Evolutionary conservation across 805 yeast genomes (phyloP), one percentile per base, ranked within the genome.

Genomic region (Starmerella sirachaensis): DNA sequence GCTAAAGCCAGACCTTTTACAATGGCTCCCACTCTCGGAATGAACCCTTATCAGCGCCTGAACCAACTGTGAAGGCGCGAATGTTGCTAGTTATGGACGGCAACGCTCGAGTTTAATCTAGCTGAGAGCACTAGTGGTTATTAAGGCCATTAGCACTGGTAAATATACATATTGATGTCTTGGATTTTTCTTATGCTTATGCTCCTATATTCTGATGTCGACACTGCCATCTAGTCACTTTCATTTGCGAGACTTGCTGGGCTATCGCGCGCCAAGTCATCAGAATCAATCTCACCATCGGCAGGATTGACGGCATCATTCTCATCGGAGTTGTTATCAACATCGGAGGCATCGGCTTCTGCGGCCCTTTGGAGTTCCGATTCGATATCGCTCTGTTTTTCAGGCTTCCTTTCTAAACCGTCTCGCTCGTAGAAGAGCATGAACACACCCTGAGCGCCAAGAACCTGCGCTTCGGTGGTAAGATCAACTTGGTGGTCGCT

Each of bases 401-500:
- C 36, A 2, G 43, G 35, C 4, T 34, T 34, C 14, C 19, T 26
- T 1, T 45, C 33, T 3, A 37, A 43, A 12, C 46, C 45, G n/a
- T 33, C 35, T 21, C 40, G 38, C 55, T 86, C 96, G 56, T 88
- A 88, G 53, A 88, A 88, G 49, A 88, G 58, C 94, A 88, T 83
- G 49, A 85, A 88, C 0, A 88, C 85, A 19, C 95, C 95, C 39
- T 82, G 91, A 3, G 85, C 74, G 11, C 66, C 65, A 40, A 83
- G 61, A 1, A 85, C 96, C 54, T 86, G 94, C 3, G 70, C 69
- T 54, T 83, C 94, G 10, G 75, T 70, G 3, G 83, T 84, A 22
- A 81, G 68, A 42, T 83, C 74, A 3, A 86, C 93, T 3, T n/a
- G 74, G 54, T 85, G 94, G 58, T 91, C 98, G 50, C 91, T 78